These are phyloP conservation scores for Hura crepitans DNA, from an alignment of 441 rosid species.

Conservation along the genomic window DNA sequence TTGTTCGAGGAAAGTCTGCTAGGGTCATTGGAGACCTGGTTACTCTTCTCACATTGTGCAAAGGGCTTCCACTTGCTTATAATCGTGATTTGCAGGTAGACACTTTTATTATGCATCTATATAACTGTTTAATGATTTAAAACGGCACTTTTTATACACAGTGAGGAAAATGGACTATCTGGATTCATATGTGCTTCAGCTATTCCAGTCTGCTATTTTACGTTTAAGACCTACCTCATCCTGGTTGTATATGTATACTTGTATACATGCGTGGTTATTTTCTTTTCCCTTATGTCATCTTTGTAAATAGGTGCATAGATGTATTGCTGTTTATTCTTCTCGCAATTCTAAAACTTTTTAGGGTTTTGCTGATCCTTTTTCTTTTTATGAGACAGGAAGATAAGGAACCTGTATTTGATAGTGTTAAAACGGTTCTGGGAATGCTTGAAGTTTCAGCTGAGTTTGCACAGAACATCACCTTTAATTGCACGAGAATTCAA, in stretches of 20 bases:
- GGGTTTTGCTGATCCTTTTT: conserved; percentile 7
- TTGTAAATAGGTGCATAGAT: neutral
- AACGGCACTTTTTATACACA: neutral
- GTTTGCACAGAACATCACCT: conserved; percentile 78
- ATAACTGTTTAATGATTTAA: neutral
- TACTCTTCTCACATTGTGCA: conserved; percentile 81
- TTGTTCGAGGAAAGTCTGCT: conserved; percentile 90
- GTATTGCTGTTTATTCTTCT: neutral
- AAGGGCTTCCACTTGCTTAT: conserved; percentile 95
- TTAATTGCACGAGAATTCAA: conserved; percentile 56
- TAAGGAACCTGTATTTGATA: conserved; percentile 86
- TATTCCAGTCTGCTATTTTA: neutral
- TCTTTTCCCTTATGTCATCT: neutral
- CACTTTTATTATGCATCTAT: neutral
- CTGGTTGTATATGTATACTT: neutral
- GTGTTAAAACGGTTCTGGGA: conserved; percentile 68
- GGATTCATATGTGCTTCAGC: neutral
- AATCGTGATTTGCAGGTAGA: conserved; percentile 86
- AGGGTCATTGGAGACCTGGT: conserved; percentile 78
- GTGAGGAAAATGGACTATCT: neutral
- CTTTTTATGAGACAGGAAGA: conserved; percentile 59
- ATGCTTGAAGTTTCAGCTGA: conserved; percentile 96
- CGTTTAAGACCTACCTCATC: neutral
- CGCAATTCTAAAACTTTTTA: neutral
- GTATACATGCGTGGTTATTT: neutral